Base-by-base conservation (phyloP, 2,329 filamentous ascomycete species). In the Pseudogymnoascus sp. region DNA sequence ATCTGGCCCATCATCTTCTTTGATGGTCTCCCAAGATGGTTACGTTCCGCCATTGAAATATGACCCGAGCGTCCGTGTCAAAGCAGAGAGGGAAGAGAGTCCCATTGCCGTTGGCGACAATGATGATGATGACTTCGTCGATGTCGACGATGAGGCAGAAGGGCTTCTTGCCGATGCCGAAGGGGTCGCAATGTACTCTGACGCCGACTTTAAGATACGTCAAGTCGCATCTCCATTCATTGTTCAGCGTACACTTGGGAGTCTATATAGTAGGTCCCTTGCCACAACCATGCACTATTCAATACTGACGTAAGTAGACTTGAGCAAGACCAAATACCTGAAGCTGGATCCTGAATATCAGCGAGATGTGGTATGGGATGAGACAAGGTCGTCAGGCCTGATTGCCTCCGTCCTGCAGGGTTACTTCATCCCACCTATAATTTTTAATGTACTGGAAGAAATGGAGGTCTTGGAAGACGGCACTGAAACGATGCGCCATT, bases 261-360 rank as follows among this genome's bases (percentile, higher is more conserved):
- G 68, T 60, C 63, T 72, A 7, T 67, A 65, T 33, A 62, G 69
- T 72, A 67, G 64, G 63, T 56, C 14, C 2, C 31, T 64, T n/a
- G 14, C 47, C 35, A 64, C 59, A 64, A 62, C 37, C 24, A 14
- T 29, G 6, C 10, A 16, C 37, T n/a, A 53, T 44, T 35, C n/a
- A 61, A 50, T 14, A 53, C 63, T 60, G 60, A 29, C 56, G 3
- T 47, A 65, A 66, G 3, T 37, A 65, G 66, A 63, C 7, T 63
- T 72, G 64, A 74, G 72, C 63, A 65, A 70, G 16, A 70, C 65
- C n/a, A 68, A 69, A 6, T 72, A 67, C 59, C 71, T 80, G 42
- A 72, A 79, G 50, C 68, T 80, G 5, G 71, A 79, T 62, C 78
- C 79, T 3, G 75, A 78, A 14, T 80, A 80, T 61, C 78, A 80